These are phyloP conservation scores for Leccinum subtestaceum DNA, from an alignment of 768 basidiomycete species.

Conservation along the genomic window DNA sequence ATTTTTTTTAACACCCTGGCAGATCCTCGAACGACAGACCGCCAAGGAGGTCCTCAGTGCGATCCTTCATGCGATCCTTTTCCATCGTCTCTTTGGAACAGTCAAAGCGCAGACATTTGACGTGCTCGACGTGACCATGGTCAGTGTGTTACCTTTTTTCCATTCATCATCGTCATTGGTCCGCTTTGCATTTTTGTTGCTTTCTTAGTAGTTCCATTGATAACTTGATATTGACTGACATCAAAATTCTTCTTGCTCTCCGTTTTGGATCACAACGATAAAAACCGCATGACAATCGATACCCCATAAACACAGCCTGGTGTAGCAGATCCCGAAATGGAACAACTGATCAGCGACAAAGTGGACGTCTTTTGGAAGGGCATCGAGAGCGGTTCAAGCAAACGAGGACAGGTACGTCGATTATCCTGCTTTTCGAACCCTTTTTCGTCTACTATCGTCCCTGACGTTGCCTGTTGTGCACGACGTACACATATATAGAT, in stretches of 20 bases:
- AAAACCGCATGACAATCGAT: background rate
- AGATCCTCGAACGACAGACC: slow-evolving; percentile 72
- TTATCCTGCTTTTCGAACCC: background rate
- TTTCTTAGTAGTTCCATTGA: background rate
- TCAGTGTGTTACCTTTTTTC: slow-evolving; percentile 30
- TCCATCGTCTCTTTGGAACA: slow-evolving; percentile 79
- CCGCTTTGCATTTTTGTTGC: background rate
- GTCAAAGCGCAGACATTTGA: slow-evolving; percentile 76
- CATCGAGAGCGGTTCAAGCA: slow-evolving; percentile 59
- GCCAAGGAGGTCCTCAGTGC: slow-evolving; percentile 73
- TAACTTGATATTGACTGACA: background rate
- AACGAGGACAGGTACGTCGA: slow-evolving; percentile 61
- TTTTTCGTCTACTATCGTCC: background rate
- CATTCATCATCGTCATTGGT: background rate
- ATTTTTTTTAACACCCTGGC: background rate
- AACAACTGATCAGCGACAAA: slow-evolving; percentile 69
- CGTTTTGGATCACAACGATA: background rate
- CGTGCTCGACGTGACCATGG: slow-evolving; percentile 83
- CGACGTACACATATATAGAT: slow-evolving; percentile 40
- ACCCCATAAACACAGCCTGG: slow-evolving; percentile 52
- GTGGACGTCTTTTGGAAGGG: slow-evolving; percentile 79
- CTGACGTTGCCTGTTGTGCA: background rate
- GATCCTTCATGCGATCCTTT: slow-evolving; percentile 77
- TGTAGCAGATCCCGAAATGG: slow-evolving; percentile 70
- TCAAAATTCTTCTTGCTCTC: background rate